Base-by-base conservation (phyloP, 2,329 filamentous ascomycete species). In the Fusarium tupiense region DNA sequence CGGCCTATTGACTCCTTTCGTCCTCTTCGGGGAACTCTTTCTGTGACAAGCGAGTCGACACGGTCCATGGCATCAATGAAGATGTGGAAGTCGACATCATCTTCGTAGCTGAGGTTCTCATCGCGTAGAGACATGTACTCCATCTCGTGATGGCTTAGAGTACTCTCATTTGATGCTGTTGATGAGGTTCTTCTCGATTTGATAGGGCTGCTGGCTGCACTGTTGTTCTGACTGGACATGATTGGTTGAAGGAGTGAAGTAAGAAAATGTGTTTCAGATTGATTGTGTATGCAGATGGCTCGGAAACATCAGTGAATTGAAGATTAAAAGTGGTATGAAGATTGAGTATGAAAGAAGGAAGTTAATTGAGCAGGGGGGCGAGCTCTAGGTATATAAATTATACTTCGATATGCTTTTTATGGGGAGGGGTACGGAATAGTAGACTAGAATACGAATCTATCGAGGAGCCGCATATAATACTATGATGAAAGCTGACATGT, bases 61-160 rank as follows among this genome's bases (percentile, higher is more conserved):
- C 73, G 75, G 31, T 78, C 75, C 52, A 78, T 60, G 38, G 71
- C 74, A 49, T 77, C 74, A 57, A 78, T 78, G 50, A 78, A 78
- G 37, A 66, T 72, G 70, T 78, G 76, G 50, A 78, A 78, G 41
- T 78, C 68, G 33, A 69, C 64, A 44, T 78, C 76, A 12, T 78
- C 76, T 63, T 78, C 76, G 57, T 77, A 78, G 50, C 69, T 65
- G 35, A 78, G 63, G n/a, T 69, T 67, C 12, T 74, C 47, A 33
- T 78, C 76, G 50, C 76, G 73, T 16, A 78, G 66, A n/a, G 73
- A 64, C 33, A 72, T 53, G 58, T 77, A 78, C 50, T 78, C 76
- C 19, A 67, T 46, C 35, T 78, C 76, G 31, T 78, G 62, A 31
- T 71, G 69, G 29, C 64, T 71, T 8, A 75, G 59, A 38, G 76